Evolutionary conservation across 495 filamentous ascomycete genomes (phyloP).

Genomic region (Aspergillus campestris): DNA sequence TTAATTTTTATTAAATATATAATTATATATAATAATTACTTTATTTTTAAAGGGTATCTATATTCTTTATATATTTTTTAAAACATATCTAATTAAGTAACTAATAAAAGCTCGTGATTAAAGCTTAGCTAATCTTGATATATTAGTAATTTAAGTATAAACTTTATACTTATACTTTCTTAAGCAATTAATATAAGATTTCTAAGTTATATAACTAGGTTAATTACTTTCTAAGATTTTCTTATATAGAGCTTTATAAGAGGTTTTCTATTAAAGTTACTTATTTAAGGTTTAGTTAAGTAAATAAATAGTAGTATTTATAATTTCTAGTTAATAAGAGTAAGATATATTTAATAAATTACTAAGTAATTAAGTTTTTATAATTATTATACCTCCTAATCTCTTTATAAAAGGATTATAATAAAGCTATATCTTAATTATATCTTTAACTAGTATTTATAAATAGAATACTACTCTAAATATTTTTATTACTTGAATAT

Average conservation of each 20-base stretch:
- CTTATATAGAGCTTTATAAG: too few relatives aligned
- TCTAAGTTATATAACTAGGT: background rate
- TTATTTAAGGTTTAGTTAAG: background rate
- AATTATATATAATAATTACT: too few relatives aligned
- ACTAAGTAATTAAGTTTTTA: conserved; percentile 4
- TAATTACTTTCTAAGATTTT: background rate
- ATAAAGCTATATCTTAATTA: too few relatives aligned
- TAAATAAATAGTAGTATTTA: too few relatives aligned
- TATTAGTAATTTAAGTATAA: too few relatives aligned
- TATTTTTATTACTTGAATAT: too few relatives aligned
- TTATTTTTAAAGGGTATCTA: background rate
- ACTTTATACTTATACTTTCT: background rate
- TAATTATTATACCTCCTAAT: conserved; percentile 1
- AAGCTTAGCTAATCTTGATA: too few relatives aligned
- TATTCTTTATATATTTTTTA: background rate
- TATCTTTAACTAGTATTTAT: too few relatives aligned
- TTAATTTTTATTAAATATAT: conserved; percentile 1
- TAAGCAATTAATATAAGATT: background rate
- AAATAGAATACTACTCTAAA: too few relatives aligned
- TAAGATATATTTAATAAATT: conserved; percentile 5
- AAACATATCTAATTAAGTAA: background rate
- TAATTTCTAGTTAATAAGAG: conserved; percentile 2
- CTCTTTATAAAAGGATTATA: too few relatives aligned
- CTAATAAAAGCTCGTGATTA: too few relatives aligned
- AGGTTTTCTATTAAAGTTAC: conserved; percentile 7